Conservation (phyloP, 1,139 yeast genomes). For the Lodderomyces jiufengensis region DNA sequence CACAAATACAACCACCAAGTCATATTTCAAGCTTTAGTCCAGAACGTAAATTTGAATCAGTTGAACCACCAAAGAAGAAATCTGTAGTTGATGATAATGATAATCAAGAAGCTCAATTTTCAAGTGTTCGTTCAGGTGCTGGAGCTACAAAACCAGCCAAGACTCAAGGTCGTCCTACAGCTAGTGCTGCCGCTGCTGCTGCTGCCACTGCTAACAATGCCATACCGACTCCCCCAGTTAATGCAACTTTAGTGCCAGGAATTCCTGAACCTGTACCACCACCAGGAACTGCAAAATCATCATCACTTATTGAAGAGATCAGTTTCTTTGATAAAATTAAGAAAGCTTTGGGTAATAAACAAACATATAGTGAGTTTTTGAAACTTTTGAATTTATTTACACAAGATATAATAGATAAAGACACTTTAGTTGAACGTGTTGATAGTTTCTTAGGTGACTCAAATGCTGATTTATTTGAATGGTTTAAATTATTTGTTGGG, state of each 20-base stretch:
- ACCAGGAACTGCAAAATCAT: conserved; percentile 45
- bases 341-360: conserved; percentile 85
- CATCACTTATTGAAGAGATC: conserved; percentile 76
- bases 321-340: conserved; percentile 90
- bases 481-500: conserved; percentile 93
- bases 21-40: conserved; percentile 1
- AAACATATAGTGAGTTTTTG: conserved; percentile 84
- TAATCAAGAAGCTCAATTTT: conserved; percentile 50
- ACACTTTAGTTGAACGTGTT: conserved; percentile 76
- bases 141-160: conserved; percentile 8
- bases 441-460: conserved; percentile 79
- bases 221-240: conserved; percentile 20
- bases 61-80: not conserved
- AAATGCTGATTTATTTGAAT: conserved; percentile 72
- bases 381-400: conserved; percentile 83
- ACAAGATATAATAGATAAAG: conserved; percentile 84
- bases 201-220: conserved; percentile 6
- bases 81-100: conserved; percentile 19
- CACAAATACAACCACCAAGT: conserved; percentile 3
- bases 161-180: conserved; percentile 3
- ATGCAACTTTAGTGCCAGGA: conserved; percentile 78
- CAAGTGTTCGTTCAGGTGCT: conserved; percentile 46
- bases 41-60: not conserved
- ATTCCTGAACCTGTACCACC: conserved; percentile 85
- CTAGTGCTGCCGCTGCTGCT: conserved; percentile 6